Percentiles rank a stretch among this genome's conserved stretches.
Evolutionary conservation across 176 grass and related monocot genomes (phyloP).

Genomic region (Musa acuminata): DNA sequence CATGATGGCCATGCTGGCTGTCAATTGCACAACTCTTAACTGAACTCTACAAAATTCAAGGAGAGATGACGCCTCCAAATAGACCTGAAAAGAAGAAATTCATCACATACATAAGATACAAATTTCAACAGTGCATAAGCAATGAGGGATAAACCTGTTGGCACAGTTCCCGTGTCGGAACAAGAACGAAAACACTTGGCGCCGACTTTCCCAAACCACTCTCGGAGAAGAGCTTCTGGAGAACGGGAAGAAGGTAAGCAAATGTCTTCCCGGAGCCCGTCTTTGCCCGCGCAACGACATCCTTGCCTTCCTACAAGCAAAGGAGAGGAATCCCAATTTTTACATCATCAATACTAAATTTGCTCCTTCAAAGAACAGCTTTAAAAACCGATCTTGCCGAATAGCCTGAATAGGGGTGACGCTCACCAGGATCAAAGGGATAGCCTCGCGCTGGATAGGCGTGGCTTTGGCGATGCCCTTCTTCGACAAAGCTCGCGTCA

Average conservation of each 20-base stretch:
- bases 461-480: conserved; percentile 47
- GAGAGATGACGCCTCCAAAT: conserved; percentile 64
- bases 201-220: conserved; percentile 41
- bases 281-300: conserved; percentile 83
- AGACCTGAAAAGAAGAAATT: conserved; percentile 32
- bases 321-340: not conserved
- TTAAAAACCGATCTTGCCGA: not conserved
- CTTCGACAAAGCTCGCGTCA: conserved; percentile 82
- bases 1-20: conserved; percentile 51
- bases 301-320: conserved; percentile 68
- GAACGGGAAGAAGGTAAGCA: conserved; percentile 72
- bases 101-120: not conserved
- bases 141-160: conserved; percentile 48
- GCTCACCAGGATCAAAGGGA: conserved; percentile 73
- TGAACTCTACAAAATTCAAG: conserved; percentile 72
- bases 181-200: conserved; percentile 68
- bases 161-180: conserved; percentile 81
- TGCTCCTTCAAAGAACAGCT: not conserved
- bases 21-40: conserved; percentile 74
- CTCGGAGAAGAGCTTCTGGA: conserved; percentile 70
- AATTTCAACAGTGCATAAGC: not conserved
- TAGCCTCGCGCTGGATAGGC: conserved; percentile 72
- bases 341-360: not conserved
- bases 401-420: not conserved
- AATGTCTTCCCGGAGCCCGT: conserved; percentile 94